Percentiles rank a stretch among this genome's conserved stretches.
These are phyloP conservation scores for Plectosphaerella sp. DNA, from an alignment of 2,329 filamentous ascomycete genomes.

Conservation along the genomic window DNA sequence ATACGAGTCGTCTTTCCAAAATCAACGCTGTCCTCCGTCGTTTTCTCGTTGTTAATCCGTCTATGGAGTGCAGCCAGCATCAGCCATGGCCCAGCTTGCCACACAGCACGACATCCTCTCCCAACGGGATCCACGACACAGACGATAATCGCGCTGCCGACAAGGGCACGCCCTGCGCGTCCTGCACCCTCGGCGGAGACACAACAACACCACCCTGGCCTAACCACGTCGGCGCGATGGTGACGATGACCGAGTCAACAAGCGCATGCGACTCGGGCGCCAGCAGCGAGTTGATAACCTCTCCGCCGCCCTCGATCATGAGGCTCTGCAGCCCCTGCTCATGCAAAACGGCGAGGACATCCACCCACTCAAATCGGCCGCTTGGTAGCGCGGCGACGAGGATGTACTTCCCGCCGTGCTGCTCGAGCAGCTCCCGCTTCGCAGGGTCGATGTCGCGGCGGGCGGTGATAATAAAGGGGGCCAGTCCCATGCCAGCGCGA, in stretches of 20 bases:
- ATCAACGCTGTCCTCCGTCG: too few relatives aligned
- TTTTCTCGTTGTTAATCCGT: too few relatives aligned
- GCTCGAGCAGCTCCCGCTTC: slow-evolving; percentile 36
- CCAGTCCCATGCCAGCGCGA: slow-evolving; percentile 60
- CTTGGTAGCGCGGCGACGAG: slow-evolving; percentile 18
- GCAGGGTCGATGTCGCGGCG: slow-evolving; percentile 32
- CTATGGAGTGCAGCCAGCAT: too few relatives aligned
- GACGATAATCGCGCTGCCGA: slow-evolving; percentile 62
- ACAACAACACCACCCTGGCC: slow-evolving; percentile 78
- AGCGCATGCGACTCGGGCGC: slow-evolving; percentile 53
- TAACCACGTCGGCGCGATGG: slow-evolving; percentile 87
- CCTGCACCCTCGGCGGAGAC: slow-evolving; percentile 57
- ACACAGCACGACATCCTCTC: slow-evolving; percentile 79
- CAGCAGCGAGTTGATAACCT: slow-evolving; percentile 79
- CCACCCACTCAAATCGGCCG: slow-evolving; percentile 55
- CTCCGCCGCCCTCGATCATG: slow-evolving; percentile 88
- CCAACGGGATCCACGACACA: slow-evolving; percentile 72
- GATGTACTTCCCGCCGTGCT: slow-evolving; percentile 50
- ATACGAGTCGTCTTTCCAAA: too few relatives aligned
- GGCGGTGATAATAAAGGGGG: slow-evolving; percentile 66
- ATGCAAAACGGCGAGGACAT: slow-evolving; percentile 55
- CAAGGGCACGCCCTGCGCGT: slow-evolving; percentile 44
- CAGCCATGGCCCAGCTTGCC: slow-evolving; percentile 45
- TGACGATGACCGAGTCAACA: slow-evolving; percentile 77
- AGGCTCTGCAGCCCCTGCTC: slow-evolving; percentile 65